Percentiles rank a stretch among this genome's conserved stretches.
Evolutionary conservation across 768 basidiomycete genomes (phyloP).

Genomic region (Mycena filopes): DNA sequence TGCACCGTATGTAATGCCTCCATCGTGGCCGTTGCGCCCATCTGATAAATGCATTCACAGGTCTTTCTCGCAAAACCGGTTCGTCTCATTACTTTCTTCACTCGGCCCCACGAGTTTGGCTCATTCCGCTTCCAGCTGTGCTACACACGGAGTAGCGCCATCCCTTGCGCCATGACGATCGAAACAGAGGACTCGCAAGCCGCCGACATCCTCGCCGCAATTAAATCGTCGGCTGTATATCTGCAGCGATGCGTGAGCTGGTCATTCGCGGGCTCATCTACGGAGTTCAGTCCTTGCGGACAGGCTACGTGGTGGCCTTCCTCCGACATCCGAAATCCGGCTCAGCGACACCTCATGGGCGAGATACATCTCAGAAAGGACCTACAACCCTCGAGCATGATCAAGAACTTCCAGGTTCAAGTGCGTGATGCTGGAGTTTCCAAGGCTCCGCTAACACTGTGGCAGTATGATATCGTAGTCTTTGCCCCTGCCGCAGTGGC

Average conservation of each 20-base stretch:
- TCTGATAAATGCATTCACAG: background rate
- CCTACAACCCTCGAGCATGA: constrained; percentile 16
- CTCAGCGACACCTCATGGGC: constrained; percentile 24
- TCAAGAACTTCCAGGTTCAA: constrained; percentile 16
- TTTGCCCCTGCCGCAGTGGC: constrained; percentile 21
- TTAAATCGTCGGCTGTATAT: constrained; percentile 20
- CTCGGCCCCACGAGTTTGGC: no score
- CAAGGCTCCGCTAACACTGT: background rate
- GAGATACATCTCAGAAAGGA: constrained; percentile 19
- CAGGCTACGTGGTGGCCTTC: constrained; percentile 29
- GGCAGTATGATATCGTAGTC: constrained; percentile 21
- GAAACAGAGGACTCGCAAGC: constrained; percentile 25
- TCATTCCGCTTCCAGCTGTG: constrained; percentile 19
- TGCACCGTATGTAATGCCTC: constrained; percentile 18
- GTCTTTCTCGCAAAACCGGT: constrained; percentile 32
- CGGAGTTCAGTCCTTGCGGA: constrained; percentile 10
- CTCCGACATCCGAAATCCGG: background rate
- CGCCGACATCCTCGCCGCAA: constrained; percentile 22
- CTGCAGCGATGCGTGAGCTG: constrained; percentile 21
- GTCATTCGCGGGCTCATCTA: background rate
- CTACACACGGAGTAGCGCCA: constrained; percentile 21
- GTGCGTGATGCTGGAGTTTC: background rate
- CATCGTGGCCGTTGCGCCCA: background rate
- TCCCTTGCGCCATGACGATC: constrained; percentile 29
- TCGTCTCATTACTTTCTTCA: background rate